Evolutionary conservation across 2,329 filamentous ascomycete species (phyloP), one percentile per base, ranked within the genome.

Genomic region (Shiraia bambusicola): DNA sequence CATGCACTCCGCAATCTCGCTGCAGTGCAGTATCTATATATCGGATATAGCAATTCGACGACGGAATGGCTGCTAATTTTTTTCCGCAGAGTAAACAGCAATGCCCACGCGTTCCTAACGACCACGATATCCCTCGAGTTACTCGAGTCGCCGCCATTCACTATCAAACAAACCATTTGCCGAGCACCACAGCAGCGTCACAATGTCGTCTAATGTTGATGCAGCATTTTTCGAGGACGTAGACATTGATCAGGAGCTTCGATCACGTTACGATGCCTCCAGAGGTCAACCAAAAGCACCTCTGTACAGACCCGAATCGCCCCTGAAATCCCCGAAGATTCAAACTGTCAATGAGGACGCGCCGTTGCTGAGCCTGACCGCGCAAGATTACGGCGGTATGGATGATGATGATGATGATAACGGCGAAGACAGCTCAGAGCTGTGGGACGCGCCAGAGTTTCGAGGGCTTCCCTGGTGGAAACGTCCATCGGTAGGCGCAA

Each of bases 381-480:
- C 34, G 27, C 47, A 43, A 40, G 40, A 45, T 12, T 50, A 52
- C 31, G 45, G 46, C 15, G 48, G 45, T 16, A 41, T 34, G 26
- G 45, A 49, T 12, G 47, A 40, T 16, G 37, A 47, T 19, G 36
- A 36, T 11, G 32, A 31, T 9, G 42, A 46, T 7, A 28, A 43
- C n/a, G 38, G 39, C 4, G 43, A 51, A 28, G 35, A 50, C 6
- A 22, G 19, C 19, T 4, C 4, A 22, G 59, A 62, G 35, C 70
- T 66, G 67, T 50, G 54, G 32, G 65, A 65, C 25, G 58, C 61
- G 15, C 57, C 50, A 11, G 72, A 72, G 19, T 67, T 74, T 33
- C 59, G 66, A 34, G 66, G 66, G 3, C 61, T 72, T 47, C 69
- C 72, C 36, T 74, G 69, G 72, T 78, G 74, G 71, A 76, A 74